Conservation (phyloP, 495 filamentous ascomycete genomes). For the Sabuloglossum arenarium region DNA sequence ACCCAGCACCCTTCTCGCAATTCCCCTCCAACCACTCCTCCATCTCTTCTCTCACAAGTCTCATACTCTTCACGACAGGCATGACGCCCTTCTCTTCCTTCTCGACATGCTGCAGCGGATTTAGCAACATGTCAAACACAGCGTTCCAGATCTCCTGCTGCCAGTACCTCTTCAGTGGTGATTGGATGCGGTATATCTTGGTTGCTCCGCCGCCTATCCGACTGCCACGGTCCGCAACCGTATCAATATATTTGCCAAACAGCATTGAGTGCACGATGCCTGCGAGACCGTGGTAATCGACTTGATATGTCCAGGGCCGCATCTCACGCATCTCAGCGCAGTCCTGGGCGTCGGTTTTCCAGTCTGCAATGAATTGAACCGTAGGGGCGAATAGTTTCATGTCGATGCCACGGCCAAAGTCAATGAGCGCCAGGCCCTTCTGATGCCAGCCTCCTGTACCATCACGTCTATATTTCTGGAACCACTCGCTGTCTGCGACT, state of each 20-base stretch:
- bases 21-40: conserved; percentile 65
- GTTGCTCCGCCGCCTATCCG: conserved; percentile 24
- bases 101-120: conserved; percentile 44
- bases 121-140: conserved; percentile 71
- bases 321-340: conserved; percentile 89
- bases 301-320: conserved; percentile 86
- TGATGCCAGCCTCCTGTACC: conserved; percentile 58
- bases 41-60: conserved; percentile 49
- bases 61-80: conserved; percentile 48
- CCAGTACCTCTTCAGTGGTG: conserved; percentile 82
- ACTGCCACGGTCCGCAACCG: conserved; percentile 22
- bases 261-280: conserved; percentile 69
- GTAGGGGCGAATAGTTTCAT: conserved; percentile 59
- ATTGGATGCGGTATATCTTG: conserved; percentile 48
- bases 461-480: conserved; percentile 40
- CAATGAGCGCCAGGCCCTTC: conserved; percentile 72
- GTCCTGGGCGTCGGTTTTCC: conserved; percentile 65
- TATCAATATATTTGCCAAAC: conserved; percentile 90
- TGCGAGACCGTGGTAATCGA: conserved; percentile 84
- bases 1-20: conserved; percentile 58
- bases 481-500: conserved; percentile 21
- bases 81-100: conserved; percentile 36
- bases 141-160: conserved; percentile 75
- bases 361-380: conserved; percentile 86
- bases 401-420: conserved; percentile 90